Evolutionary conservation across 352 stramenopile species (phyloP).

Genomic region (Globisporangium apiculatum): DNA sequence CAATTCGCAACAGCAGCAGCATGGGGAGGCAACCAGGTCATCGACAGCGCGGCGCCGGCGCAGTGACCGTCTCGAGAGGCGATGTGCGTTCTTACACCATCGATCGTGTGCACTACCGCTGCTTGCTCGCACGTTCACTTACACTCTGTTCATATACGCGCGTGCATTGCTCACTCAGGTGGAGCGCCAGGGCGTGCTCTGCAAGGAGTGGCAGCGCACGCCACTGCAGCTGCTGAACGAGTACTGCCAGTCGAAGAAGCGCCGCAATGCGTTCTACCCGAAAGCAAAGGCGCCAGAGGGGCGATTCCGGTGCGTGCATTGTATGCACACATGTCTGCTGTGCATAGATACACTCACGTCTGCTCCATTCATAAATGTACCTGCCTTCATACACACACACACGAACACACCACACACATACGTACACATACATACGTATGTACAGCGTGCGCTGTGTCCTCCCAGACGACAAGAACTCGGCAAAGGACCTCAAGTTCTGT

Average conservation of each 20-base stretch:
- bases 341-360: neutral
- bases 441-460: slow-evolving; percentile 78
- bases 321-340: neutral
- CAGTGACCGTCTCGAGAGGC: slow-evolving; percentile 75
- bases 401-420: neutral
- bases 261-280: slow-evolving; percentile 63
- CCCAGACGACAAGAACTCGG: slow-evolving; percentile 89
- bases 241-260: slow-evolving; percentile 91
- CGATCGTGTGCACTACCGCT: no score
- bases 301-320: slow-evolving; percentile 18
- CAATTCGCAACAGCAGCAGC: neutral
- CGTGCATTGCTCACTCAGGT: slow-evolving; percentile 14
- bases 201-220: slow-evolving; percentile 92
- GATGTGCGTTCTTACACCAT: slow-evolving; percentile 28
- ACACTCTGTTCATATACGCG: no score
- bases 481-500: slow-evolving; percentile 92
- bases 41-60: slow-evolving; percentile 82
- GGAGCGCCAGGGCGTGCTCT: slow-evolving; percentile 76
- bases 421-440: neutral
- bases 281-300: slow-evolving; percentile 32
- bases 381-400: no score
- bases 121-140: no score
- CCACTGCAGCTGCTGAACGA: slow-evolving; percentile 93
- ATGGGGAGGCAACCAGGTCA: slow-evolving; percentile 41
- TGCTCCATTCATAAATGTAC: no score